Evolutionary conservation across 352 stramenopile genomes (phyloP).

Genomic region (Phytopythium kandeliae): DNA sequence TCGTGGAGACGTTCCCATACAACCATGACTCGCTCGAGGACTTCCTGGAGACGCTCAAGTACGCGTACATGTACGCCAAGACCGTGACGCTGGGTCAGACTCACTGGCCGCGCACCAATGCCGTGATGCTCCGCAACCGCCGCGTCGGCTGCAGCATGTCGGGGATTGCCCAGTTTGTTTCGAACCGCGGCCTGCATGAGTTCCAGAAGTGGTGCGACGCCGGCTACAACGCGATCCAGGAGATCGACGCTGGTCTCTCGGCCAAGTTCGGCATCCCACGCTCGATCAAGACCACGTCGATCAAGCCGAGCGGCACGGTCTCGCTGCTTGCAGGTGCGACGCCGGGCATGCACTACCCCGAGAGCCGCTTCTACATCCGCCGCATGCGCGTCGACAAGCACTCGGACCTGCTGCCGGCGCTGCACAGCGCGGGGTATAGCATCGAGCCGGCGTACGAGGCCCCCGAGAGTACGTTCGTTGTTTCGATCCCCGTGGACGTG

Average conservation of each 20-base stretch:
- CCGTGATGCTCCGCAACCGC: slow-evolving; percentile 90
- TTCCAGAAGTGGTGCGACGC: slow-evolving; percentile 85
- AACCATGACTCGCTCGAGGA: slow-evolving; percentile 85
- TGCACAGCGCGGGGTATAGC: slow-evolving; percentile 67
- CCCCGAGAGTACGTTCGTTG: slow-evolving; percentile 74
- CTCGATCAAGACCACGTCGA: slow-evolving; percentile 93
- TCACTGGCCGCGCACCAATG: slow-evolving; percentile 90
- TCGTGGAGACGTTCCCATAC: slow-evolving; percentile 92
- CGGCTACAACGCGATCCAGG: slow-evolving; percentile 78
- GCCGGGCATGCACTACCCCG: slow-evolving; percentile 92
- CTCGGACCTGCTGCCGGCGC: slow-evolving; percentile 71
- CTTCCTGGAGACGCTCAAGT: slow-evolving; percentile 84
- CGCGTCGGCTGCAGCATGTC: slow-evolving; percentile 92
- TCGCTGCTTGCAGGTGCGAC: slow-evolving; percentile 90
- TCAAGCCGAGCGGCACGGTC: slow-evolving; percentile 89
- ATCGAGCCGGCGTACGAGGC: slow-evolving; percentile 72
- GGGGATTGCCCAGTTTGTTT: slow-evolving; percentile 91
- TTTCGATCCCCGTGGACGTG: slow-evolving; percentile 88
- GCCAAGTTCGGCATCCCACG: slow-evolving; percentile 70
- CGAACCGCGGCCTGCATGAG: slow-evolving; percentile 65
- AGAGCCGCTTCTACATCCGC: slow-evolving; percentile 91
- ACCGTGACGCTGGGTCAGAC: slow-evolving; percentile 91
- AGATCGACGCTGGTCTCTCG: slow-evolving; percentile 62
- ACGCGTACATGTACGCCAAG: slow-evolving; percentile 91
- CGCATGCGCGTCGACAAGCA: slow-evolving; percentile 83